Percentiles rank a stretch among this genome's conserved stretches.
Conservation (phyloP, 805 yeast species). For the Dipodascopsis uninucleata region DNA sequence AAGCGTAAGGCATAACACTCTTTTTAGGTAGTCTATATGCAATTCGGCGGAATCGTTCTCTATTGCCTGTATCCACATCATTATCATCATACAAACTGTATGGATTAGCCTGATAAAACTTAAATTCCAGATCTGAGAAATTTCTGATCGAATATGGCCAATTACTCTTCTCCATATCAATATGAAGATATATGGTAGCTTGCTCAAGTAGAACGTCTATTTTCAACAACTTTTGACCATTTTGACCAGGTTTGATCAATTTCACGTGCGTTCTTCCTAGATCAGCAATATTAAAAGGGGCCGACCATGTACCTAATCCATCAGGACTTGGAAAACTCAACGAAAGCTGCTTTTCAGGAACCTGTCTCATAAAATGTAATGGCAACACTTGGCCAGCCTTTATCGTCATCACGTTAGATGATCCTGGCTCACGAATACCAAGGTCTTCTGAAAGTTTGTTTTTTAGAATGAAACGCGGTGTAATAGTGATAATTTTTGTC, state of each 20-base stretch:
- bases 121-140: slow-evolving; percentile 81
- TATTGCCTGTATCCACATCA: slow-evolving; percentile 34
- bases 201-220: slow-evolving; percentile 73
- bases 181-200: slow-evolving; percentile 73
- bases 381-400: slow-evolving; percentile 32
- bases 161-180: slow-evolving; percentile 64
- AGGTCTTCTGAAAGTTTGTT: slow-evolving; percentile 58
- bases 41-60: slow-evolving; percentile 59
- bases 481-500: slow-evolving; percentile 70
- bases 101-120: slow-evolving; percentile 65
- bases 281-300: slow-evolving; percentile 81
- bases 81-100: slow-evolving; percentile 44
- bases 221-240: slow-evolving; percentile 62
- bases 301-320: slow-evolving; percentile 62
- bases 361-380: slow-evolving; percentile 53
- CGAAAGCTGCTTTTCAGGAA: slow-evolving; percentile 54
- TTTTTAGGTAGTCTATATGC: slow-evolving; percentile 78
- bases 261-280: slow-evolving; percentile 78
- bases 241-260: slow-evolving; percentile 57
- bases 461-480: slow-evolving; percentile 77
- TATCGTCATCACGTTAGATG: slow-evolving; percentile 42
- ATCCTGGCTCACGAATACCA: slow-evolving; percentile 64
- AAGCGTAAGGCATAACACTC: slow-evolving; percentile 96
- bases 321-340: slow-evolving; percentile 45
- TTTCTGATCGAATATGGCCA: slow-evolving; percentile 96